Evolutionary conservation across 139 green algal species (phyloP).

Genomic region (Chlorella sorokiniana): DNA sequence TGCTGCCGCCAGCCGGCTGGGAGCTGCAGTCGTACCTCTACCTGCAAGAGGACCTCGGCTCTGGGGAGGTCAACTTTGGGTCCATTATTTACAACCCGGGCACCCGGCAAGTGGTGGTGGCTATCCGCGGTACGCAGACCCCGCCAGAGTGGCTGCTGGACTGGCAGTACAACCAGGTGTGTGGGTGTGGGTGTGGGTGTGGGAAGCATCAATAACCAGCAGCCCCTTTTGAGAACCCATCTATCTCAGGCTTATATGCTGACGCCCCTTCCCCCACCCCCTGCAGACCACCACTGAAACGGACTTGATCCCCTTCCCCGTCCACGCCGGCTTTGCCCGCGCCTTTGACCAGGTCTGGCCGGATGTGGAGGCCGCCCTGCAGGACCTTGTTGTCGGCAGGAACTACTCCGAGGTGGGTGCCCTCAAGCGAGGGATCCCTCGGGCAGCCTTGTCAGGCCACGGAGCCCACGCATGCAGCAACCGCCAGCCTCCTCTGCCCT

Average conservation of each 20-base stretch:
- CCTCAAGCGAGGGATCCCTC: too few relatives aligned
- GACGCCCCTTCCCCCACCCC: background rate
- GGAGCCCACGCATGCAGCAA: background rate
- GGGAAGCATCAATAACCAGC: too few relatives aligned
- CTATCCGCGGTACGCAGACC: background rate
- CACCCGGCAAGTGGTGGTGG: background rate
- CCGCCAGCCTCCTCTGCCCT: background rate
- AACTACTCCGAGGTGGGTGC: too few relatives aligned
- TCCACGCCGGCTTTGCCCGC: constrained; percentile 1
- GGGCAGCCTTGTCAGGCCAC: too few relatives aligned
- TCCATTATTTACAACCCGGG: background rate
- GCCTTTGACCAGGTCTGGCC: constrained; percentile 3
- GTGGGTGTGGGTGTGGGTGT: background rate
- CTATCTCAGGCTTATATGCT: background rate
- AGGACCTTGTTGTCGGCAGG: background rate
- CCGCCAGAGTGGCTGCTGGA: background rate
- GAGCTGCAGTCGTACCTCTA: background rate
- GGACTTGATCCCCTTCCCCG: background rate
- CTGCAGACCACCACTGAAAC: background rate
- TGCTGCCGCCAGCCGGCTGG: constrained; percentile 4
- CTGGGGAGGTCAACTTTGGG: background rate
- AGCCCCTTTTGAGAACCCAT: too few relatives aligned
- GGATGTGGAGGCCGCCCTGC: background rate
- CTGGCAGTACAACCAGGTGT: constrained; percentile 12
- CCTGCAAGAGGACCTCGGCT: background rate